phyloP scores from a whole-genome alignment of 306 rosid genomes.

The Ceratonia siliqua region DNA sequence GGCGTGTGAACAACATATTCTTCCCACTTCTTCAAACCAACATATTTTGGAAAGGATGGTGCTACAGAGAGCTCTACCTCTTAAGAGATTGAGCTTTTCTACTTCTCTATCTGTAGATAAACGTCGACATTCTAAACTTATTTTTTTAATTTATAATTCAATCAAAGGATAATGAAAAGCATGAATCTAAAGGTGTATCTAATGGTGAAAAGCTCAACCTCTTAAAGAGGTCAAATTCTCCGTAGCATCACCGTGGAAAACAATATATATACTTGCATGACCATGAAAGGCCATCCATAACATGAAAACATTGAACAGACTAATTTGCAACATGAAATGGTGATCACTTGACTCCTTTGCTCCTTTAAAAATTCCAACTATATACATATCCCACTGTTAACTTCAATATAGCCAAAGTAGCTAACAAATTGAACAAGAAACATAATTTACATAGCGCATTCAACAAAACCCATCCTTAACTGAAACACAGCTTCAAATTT shows the following conservation, averaged over 20 bases:
- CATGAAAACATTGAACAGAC: background rate
- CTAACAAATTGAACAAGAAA: background rate
- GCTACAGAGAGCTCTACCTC: no score
- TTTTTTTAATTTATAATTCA: no score
- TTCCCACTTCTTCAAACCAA: background rate
- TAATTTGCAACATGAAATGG: background rate
- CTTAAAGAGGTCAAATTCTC: no score
- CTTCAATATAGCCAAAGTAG: background rate
- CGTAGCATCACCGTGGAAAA: no score
- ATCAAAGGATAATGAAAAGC: no score
- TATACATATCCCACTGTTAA: background rate
- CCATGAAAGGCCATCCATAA: background rate
- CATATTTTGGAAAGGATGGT: no score
- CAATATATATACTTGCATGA: background rate
- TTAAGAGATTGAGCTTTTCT: no score
- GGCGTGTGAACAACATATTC: conserved; percentile 18
- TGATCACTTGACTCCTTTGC: background rate
- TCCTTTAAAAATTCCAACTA: background rate
- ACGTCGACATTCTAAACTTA: no score
- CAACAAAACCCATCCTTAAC: background rate
- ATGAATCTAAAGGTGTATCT: no score
- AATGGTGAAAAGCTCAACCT: no score
- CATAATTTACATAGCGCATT: background rate
- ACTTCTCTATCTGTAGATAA: no score
- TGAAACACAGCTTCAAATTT: background rate